Percentiles rank a stretch among this genome's conserved stretches.
Evolutionary conservation across 768 basidiomycete genomes (phyloP).

Genomic region (Hygrocybe punicea): DNA sequence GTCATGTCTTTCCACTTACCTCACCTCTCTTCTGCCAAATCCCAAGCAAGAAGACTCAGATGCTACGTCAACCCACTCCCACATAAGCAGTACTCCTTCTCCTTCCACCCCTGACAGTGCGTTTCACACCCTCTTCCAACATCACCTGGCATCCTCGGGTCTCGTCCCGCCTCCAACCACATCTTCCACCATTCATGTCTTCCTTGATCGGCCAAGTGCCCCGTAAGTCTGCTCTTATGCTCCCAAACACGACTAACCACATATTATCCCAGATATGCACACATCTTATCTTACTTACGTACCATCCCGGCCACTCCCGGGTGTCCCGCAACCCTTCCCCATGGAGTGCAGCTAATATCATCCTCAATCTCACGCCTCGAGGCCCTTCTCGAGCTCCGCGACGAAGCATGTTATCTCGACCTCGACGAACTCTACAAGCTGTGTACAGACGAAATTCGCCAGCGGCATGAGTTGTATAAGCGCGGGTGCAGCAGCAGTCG

Average conservation of each 20-base stretch:
- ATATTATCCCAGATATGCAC: conserved; percentile 51
- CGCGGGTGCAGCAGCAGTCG: conserved; percentile 32
- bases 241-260: conserved; percentile 5
- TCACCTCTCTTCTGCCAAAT: conserved; percentile 43
- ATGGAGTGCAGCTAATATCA: conserved; percentile 49
- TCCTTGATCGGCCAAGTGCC: conserved; percentile 74
- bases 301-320: conserved; percentile 46
- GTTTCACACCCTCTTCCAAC: conserved; percentile 39
- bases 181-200: conserved; percentile 58
- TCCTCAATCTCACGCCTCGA: conserved; percentile 53
- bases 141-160: conserved; percentile 62
- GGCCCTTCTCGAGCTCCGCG: conserved; percentile 67
- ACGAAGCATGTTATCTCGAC: conserved; percentile 75
- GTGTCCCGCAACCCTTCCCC: conserved; percentile 54
- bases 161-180: conserved; percentile 39
- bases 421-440: conserved; percentile 62
- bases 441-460: conserved; percentile 64
- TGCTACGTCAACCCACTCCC: conserved; percentile 55
- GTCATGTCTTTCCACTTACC: conserved; percentile 60
- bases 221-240: conserved; percentile 52
- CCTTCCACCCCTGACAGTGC: conserved; percentile 36
- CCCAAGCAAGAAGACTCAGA: conserved; percentile 38
- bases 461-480: conserved; percentile 40
- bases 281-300: conserved; percentile 71
- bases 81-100: conserved; percentile 39